A percentile compares a stretch with the other conserved stretches of the same genome.
Evolutionary conservation across 2,329 filamentous ascomycete genomes (phyloP).

Genomic region (Exophiala lecanii-corni): DNA sequence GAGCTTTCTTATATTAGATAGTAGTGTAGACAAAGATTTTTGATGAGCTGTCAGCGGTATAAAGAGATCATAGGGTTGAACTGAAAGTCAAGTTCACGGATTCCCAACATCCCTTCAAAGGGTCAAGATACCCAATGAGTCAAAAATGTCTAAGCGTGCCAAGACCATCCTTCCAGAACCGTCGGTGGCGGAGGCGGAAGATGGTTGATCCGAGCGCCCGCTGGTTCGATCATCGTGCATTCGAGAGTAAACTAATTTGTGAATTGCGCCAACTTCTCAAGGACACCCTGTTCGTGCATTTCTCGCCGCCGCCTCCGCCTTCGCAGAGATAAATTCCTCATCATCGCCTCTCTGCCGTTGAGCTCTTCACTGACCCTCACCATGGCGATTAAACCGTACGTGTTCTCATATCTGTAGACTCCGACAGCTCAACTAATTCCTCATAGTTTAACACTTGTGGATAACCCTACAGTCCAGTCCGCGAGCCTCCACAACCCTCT

Average conservation of each 20-base stretch:
- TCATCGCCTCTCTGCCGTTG: conserved; percentile 8
- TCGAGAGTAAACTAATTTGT: neutral
- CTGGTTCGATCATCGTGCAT: conserved; percentile 1
- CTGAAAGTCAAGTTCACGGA: too few relatives aligned
- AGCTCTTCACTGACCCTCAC: conserved; percentile 29
- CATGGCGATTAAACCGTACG: conserved; percentile 24
- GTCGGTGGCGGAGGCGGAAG: neutral
- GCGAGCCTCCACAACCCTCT: conserved; percentile 86
- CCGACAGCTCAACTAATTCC: conserved; percentile 2
- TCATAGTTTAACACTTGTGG: conserved; percentile 58
- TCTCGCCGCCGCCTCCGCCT: conserved; percentile 7
- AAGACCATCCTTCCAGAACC: conserved; percentile 2
- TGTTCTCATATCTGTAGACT: neutral
- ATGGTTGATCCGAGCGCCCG: neutral
- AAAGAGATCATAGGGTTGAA: too few relatives aligned
- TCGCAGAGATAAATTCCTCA: conserved; percentile 7
- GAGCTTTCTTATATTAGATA: too few relatives aligned
- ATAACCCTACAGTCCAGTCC: conserved; percentile 82
- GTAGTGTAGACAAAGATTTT: too few relatives aligned
- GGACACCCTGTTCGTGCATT: conserved; percentile 20
- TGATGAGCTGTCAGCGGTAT: too few relatives aligned
- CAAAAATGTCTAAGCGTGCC: conserved; percentile 2
- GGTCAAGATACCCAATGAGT: neutral
- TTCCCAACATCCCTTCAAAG: too few relatives aligned
- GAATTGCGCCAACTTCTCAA: conserved; percentile 12